Evolutionary conservation across 495 filamentous ascomycete species (phyloP).

Genomic region (Hyaloscypha finlandica): DNA sequence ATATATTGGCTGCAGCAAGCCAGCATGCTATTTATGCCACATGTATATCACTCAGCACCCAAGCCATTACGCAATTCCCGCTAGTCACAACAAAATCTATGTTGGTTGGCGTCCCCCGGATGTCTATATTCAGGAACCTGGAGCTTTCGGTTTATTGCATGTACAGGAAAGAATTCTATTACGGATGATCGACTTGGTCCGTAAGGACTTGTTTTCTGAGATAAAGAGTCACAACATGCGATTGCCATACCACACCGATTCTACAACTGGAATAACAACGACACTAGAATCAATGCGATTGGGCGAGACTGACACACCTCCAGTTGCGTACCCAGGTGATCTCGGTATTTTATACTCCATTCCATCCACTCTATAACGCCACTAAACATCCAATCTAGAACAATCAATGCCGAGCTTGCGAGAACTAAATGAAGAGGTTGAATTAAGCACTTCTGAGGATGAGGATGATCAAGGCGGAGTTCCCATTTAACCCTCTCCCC

Average conservation of each 20-base stretch:
- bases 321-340: not conserved
- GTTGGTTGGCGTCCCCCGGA: slow-evolving; percentile 22
- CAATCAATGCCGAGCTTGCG: not conserved
- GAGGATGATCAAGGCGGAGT: not conserved
- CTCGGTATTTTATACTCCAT: not conserved
- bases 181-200: not conserved
- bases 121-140: not conserved
- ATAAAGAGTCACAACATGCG: slow-evolving; percentile 1
- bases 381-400: not conserved
- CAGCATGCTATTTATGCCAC: slow-evolving; percentile 26
- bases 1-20: slow-evolving; percentile 30
- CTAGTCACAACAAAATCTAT: slow-evolving; percentile 23
- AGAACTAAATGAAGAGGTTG: not conserved
- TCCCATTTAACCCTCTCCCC: not conserved
- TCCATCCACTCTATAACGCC: not conserved
- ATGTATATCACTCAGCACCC: slow-evolving; percentile 21
- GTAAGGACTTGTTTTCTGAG: not conserved
- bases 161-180: slow-evolving; percentile 1
- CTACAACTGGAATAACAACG: slow-evolving; percentile 1
- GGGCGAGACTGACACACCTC: not conserved
- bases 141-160: not conserved
- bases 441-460: not conserved
- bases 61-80: slow-evolving; percentile 7
- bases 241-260: slow-evolving; percentile 2
- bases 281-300: not conserved